Evolutionary conservation across 495 filamentous ascomycete species (phyloP).

Genomic region (Pseudoneurospora amorphoporcata): DNA sequence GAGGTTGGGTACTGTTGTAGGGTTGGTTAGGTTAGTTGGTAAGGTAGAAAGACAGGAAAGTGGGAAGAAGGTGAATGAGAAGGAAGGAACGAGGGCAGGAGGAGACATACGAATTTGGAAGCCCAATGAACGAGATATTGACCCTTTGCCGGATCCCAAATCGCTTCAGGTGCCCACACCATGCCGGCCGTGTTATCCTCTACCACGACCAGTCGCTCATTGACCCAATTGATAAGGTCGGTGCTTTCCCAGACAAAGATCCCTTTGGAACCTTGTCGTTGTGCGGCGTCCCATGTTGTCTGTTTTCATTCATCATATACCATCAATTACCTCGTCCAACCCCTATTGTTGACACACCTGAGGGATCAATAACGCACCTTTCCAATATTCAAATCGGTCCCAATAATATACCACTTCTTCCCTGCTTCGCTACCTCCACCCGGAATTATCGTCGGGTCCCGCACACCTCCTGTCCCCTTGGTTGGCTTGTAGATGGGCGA

Average conservation of each 20-base stretch:
- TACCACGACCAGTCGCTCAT: conserved; percentile 38
- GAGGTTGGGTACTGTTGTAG: conserved; percentile 28
- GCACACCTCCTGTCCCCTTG: conserved; percentile 38
- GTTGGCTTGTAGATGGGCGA: conserved; percentile 39
- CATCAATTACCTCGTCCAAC: not conserved
- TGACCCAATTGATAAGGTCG: conserved; percentile 37
- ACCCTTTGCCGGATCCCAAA: conserved; percentile 40
- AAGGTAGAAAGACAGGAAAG: not conserved
- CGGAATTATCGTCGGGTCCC: conserved; percentile 38
- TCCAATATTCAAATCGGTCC: conserved; percentile 42
- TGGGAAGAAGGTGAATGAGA: not conserved
- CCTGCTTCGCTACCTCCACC: conserved; percentile 38
- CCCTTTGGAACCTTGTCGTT: conserved; percentile 36
- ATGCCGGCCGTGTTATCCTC: conserved; percentile 42
- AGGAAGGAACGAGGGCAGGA: not conserved
- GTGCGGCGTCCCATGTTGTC: conserved; percentile 43
- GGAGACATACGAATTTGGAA: conserved; percentile 35
- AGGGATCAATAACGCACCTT: conserved; percentile 20
- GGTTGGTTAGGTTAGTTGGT: conserved; percentile 8
- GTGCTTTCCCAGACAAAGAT: conserved; percentile 47
- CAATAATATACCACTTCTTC: conserved; percentile 46
- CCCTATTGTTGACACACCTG: not conserved
- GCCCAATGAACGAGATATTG: conserved; percentile 46
- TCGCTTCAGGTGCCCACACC: conserved; percentile 46
- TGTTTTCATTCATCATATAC: not conserved